Percentiles rank a stretch among this genome's conserved stretches.
phyloP scores from a whole-genome alignment of 345 rosid species.

The Linum usitatissimum region DNA sequence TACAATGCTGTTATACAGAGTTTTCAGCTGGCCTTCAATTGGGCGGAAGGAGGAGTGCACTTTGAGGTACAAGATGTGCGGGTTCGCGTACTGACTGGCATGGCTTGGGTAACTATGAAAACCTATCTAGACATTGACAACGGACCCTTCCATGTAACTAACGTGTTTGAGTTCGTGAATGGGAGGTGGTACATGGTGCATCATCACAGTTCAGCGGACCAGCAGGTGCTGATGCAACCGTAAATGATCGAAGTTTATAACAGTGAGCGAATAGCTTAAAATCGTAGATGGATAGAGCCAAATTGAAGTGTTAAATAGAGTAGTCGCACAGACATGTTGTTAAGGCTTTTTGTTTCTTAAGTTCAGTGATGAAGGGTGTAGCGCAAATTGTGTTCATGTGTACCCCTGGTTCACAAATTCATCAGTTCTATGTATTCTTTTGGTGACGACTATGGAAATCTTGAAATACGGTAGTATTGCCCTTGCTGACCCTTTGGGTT shows the following conservation, averaged over 20 bases:
- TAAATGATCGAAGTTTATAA: background rate
- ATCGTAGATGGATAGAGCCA: no score
- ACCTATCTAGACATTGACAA: slow-evolving; percentile 50
- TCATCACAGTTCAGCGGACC: slow-evolving; percentile 60
- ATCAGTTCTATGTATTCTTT: no score
- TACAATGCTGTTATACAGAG: slow-evolving; percentile 84
- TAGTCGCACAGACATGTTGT: no score
- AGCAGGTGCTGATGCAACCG: slow-evolving; percentile 7
- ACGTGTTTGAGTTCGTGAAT: slow-evolving; percentile 74
- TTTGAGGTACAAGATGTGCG: slow-evolving; percentile 76
- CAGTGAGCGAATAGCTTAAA: no score
- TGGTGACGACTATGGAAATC: no score
- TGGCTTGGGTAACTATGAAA: slow-evolving; percentile 98
- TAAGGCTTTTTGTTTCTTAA: no score
- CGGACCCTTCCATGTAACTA: slow-evolving; percentile 67
- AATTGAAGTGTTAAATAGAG: no score
- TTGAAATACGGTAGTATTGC: no score
- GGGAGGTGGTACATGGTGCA: slow-evolving; percentile 92
- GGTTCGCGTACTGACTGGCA: slow-evolving; percentile 62
- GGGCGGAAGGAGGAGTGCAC: slow-evolving; percentile 64
- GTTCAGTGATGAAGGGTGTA: no score
- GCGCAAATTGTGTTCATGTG: no score
- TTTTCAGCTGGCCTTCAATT: slow-evolving; percentile 81
- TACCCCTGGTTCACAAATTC: no score
- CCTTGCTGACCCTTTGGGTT: no score